A percentile compares a stretch with the other conserved stretches of the same genome.
These are phyloP conservation scores for Blastobotrys parvus DNA, from an alignment of 805 yeast species.

Conservation along the genomic window DNA sequence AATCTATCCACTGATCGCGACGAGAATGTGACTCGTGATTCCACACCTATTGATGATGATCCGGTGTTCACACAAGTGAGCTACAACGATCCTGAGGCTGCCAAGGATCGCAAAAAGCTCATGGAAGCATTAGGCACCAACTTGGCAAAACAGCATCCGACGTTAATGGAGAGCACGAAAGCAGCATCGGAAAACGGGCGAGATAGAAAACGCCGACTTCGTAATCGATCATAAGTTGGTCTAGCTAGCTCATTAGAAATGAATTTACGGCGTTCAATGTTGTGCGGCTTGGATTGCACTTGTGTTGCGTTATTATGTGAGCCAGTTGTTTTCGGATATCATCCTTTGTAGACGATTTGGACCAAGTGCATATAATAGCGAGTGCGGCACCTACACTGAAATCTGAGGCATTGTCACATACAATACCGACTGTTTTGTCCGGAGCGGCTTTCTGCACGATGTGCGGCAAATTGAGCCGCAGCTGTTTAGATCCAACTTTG, in stretches of 20 bases:
- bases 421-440: conserved; percentile 32
- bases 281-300: conserved; percentile 67
- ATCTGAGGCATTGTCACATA: conserved; percentile 62
- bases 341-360: conserved; percentile 32
- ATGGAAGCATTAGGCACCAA: conserved; percentile 15
- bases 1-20: background rate
- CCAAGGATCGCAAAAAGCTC: conserved; percentile 12
- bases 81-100: conserved; percentile 19
- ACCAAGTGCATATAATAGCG: conserved; percentile 44
- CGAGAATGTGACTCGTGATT: no score
- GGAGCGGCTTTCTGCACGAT: conserved; percentile 13
- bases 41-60: conserved; percentile 2
- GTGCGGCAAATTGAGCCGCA: conserved; percentile 35
- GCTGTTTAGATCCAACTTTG: conserved; percentile 60
- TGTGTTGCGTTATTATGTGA: conserved; percentile 37
- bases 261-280: conserved; percentile 66
- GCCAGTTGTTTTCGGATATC: conserved; percentile 50
- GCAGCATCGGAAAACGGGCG: background rate
- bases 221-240: background rate
- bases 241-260: conserved; percentile 37
- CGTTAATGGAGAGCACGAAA: background rate
- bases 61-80: conserved; percentile 15
- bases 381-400: conserved; percentile 55
- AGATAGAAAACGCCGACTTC: background rate
- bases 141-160: background rate